Percentiles rank a stretch among this genome's conserved stretches.
Conservation (phyloP, 129 eudicot genomes). For the Kitagawia praeruptora region DNA sequence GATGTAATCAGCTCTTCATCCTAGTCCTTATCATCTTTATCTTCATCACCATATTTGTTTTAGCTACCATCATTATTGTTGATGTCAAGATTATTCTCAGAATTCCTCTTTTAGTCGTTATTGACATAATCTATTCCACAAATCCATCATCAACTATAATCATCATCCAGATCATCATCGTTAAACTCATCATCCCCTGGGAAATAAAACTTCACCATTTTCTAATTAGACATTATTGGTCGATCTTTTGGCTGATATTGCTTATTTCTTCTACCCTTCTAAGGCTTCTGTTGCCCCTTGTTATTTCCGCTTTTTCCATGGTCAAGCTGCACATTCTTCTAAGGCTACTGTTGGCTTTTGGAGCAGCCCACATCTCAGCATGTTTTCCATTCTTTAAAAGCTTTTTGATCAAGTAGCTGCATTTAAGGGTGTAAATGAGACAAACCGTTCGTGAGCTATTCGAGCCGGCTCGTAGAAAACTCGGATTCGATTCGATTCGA, state of each 20-base stretch:
- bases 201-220: conserved; percentile 32
- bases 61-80: too few relatives aligned
- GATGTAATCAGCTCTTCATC: too few relatives aligned
- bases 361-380: conserved; percentile 57
- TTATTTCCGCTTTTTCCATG: conserved; percentile 22
- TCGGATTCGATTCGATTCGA: too few relatives aligned
- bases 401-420: conserved; percentile 60
- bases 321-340: conserved; percentile 39
- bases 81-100: too few relatives aligned
- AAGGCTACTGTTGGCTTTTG: conserved; percentile 22
- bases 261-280: not conserved
- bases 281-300: conserved; percentile 15
- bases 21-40: too few relatives aligned
- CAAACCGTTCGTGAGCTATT: too few relatives aligned
- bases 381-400: conserved; percentile 62
- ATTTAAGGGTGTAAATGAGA: too few relatives aligned
- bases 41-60: too few relatives aligned
- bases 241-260: conserved; percentile 16
- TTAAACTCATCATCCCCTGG: conserved; percentile 37
- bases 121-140: too few relatives aligned
- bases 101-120: too few relatives aligned
- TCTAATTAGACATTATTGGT: conserved; percentile 26
- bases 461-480: too few relatives aligned
- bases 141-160: conserved; percentile 18
- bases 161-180: conserved; percentile 41